These are phyloP conservation scores for Combretum micranthum DNA, from an alignment of 345 rosid species.

Conservation along the genomic window DNA sequence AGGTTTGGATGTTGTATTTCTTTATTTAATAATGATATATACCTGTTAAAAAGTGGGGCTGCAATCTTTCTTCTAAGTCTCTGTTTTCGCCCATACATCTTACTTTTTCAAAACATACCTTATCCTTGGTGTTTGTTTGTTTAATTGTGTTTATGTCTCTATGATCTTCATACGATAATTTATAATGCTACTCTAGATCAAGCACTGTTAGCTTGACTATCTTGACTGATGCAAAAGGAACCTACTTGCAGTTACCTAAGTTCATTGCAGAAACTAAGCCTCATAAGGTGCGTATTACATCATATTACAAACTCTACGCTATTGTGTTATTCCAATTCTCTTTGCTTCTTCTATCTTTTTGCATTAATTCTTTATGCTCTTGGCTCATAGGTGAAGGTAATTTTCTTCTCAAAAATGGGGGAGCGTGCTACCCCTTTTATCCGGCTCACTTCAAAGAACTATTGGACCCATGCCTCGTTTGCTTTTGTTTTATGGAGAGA, in stretches of 20 bases:
- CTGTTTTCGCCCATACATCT: too few relatives aligned
- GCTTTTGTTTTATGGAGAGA: slow-evolving; percentile 79
- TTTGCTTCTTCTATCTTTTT: slow-evolving; percentile 1
- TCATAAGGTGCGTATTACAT: slow-evolving; percentile 46
- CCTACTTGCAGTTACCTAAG: slow-evolving; percentile 33
- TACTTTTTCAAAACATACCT: too few relatives aligned
- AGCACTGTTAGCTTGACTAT: neutral
- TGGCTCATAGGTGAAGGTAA: slow-evolving; percentile 63
- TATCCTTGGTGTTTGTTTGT: too few relatives aligned
- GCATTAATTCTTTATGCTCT: slow-evolving; percentile 1
- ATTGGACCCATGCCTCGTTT: slow-evolving; percentile 71
- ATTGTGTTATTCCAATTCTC: too few relatives aligned
- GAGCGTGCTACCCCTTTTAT: slow-evolving; percentile 80
- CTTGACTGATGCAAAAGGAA: slow-evolving; percentile 13
- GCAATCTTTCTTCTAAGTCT: too few relatives aligned
- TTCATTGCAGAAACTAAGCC: slow-evolving; percentile 48
- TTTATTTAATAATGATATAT: too few relatives aligned
- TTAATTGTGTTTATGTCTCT: too few relatives aligned
- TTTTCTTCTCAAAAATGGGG: slow-evolving; percentile 89
- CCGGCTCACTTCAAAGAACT: slow-evolving; percentile 70
- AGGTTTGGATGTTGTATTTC: too few relatives aligned
- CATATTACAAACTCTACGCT: neutral
- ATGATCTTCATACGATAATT: too few relatives aligned
- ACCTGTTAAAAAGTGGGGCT: too few relatives aligned
- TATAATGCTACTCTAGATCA: too few relatives aligned